Evolutionary conservation across 148 eudicot genomes (phyloP), one percentile per base, ranked within the genome.

Genomic region (Cornus kousa): DNA sequence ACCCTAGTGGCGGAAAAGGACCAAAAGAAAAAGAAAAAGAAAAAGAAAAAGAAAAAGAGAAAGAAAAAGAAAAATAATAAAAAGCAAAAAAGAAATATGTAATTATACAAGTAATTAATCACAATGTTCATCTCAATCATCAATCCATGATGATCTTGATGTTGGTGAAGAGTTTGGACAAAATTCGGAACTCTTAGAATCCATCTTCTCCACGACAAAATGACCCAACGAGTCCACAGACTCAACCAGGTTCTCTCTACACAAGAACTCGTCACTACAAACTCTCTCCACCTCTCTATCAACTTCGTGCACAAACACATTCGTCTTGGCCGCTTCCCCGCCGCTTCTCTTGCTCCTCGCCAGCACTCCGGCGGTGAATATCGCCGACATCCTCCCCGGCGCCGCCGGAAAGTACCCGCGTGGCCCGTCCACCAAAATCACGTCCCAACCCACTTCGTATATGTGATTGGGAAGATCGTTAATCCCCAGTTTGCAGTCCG

Each of bases 391-490:
- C 71, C 95, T 79, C 48, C 99, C 99, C 9, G 99, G 93, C 50
- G 83, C 78, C 13, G 80, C 75, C 28, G 88, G 68, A 10, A 81
- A 83, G 75, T 84, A 87, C 14, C 97, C 98, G 0, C 89, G 71
- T 2, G 98, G 99, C 3, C 99, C 99, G 48, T 93, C 99, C n/a
- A 95, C 82, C 57, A 96, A 5, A 4, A 96, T 90, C 23, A 96
- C 82, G 19, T 95, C 97, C 98, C 99, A 96, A 0, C 59, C 71
- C 14, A 96, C 88, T 2, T 86, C 88, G 82, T 96, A 96, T 6
- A 95, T 62, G 78, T 90, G 87, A 62, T 96, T 96, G 0, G 99
- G 99, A 9, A 96, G 66, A 53, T 96, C 99, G 53, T 90, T 93
- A 9, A 96, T 81, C 2, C 83, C 99, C 37, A 96, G 39, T 32